Conservation (phyloP, 2,329 filamentous ascomycete genomes). For the Tolypocladium tundrense region DNA sequence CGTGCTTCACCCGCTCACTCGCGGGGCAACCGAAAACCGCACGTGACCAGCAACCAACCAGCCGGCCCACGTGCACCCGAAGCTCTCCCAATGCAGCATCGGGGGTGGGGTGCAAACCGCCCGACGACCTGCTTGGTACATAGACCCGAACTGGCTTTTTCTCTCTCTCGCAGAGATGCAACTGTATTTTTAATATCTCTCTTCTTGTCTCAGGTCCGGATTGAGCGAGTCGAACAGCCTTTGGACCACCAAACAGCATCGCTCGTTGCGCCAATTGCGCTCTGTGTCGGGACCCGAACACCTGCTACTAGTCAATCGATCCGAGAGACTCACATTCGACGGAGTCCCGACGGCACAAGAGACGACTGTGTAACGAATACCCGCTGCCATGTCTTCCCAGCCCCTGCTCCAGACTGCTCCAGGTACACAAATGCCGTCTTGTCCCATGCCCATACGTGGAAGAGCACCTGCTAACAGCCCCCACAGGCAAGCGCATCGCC, state of each 20-base stretch:
- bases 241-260: neutral
- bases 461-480: slow-evolving; percentile 6
- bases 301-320: neutral
- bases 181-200: neutral
- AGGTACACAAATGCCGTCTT: slow-evolving; percentile 44
- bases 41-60: slow-evolving; percentile 21
- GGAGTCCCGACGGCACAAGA: neutral
- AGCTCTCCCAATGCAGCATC: slow-evolving; percentile 2
- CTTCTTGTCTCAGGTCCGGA: neutral
- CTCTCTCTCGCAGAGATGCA: neutral
- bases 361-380: neutral
- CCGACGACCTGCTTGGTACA: neutral
- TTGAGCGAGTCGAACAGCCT: neutral
- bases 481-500: slow-evolving; percentile 91
- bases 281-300: neutral
- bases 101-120: neutral
- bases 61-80: slow-evolving; percentile 19
- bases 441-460: neutral
- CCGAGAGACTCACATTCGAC: neutral
- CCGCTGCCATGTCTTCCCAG: slow-evolving; percentile 74
- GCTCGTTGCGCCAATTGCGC: neutral
- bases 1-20: slow-evolving; percentile 7
- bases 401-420: slow-evolving; percentile 91
- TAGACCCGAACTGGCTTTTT: neutral
- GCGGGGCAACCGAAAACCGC: slow-evolving; percentile 8